Evolutionary conservation across 306 rosid species (phyloP), one percentile per base, ranked within the genome.

Genomic region (Ormosia semicastrata): DNA sequence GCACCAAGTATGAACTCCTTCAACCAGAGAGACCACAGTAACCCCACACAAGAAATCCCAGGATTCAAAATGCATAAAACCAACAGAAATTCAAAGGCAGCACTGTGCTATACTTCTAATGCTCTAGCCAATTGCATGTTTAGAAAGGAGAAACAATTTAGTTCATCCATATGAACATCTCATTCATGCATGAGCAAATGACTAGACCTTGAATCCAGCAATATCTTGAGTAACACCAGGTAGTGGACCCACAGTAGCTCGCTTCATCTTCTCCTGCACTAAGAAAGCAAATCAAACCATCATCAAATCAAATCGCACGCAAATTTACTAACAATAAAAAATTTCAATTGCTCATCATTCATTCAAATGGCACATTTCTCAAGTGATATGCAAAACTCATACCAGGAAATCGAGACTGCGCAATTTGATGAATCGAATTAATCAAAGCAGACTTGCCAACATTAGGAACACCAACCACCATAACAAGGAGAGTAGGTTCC

Each of bases 171-270:
- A 24, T 24, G 24, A 24, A 24, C 24, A 24, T 24, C 1, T 24
- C 24, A 24, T 24, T 24, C 24, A 24, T 24, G 24, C 24, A 24
- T 24, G 24, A 24, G 24, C 24, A 24, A 24, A 24, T 24, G 24
- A 24, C 24, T 24, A 24, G 24, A 94, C 97, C 97, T 92, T 92
- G 76, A 66, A 94, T 73, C 98, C 98, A 29, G 98, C 93, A 85
- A 94, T 94, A 78, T 91, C 98, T 86, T 92, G 98, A 73, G 98
- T 91, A 81, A 94, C 97, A 83, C 98, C 97, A 39, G 97, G 98
- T 83, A 92, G 75, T 2, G 97, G 98, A 64, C 97, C 98, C 41
- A 94, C 98, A n/a, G 87, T 69, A 67, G 98, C 95, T 65, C 94
- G 92, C 97, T 94, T 94, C 85, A 5, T 87, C 86, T 91, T 92